Evolutionary conservation across 2,329 filamentous ascomycete genomes (phyloP).

Genomic region (Leptodontidium sp.): DNA sequence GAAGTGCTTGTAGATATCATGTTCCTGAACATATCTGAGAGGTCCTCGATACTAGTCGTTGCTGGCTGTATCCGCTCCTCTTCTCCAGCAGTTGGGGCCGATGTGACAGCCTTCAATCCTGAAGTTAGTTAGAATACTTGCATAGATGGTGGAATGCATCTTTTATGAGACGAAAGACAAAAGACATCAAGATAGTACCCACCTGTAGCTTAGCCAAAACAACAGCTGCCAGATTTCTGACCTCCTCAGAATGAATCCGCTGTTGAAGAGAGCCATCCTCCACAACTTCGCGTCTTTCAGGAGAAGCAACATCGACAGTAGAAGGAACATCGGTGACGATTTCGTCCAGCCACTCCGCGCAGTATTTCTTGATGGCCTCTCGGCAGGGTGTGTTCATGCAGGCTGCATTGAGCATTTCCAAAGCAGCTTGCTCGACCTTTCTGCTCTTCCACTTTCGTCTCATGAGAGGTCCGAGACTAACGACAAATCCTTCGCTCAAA

Average conservation of each 20-base stretch:
- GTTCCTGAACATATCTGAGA: conserved; percentile 69
- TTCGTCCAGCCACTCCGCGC: conserved; percentile 85
- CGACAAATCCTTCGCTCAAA: conserved; percentile 86
- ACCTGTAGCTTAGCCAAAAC: conserved; percentile 77
- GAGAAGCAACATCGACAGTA: conserved; percentile 47
- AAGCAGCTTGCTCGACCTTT: conserved; percentile 83
- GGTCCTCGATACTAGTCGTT: conserved; percentile 69
- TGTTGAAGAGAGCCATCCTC: conserved; percentile 46
- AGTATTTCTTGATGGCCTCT: conserved; percentile 84
- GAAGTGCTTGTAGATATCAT: conserved; percentile 69
- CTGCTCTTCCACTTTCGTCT: conserved; percentile 82
- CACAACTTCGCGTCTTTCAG: conserved; percentile 35
- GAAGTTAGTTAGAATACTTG: conserved; percentile 46
- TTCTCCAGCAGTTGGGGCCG: conserved; percentile 38
- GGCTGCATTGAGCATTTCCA: conserved; percentile 91
- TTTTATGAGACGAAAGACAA: background rate
- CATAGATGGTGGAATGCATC: conserved; percentile 32
- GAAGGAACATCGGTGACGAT: conserved; percentile 78
- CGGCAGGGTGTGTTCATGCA: conserved; percentile 86
- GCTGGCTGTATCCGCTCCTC: conserved; percentile 56
- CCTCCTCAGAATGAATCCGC: conserved; percentile 62
- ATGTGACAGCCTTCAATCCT: conserved; percentile 47
- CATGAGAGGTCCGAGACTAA: conserved; percentile 78
- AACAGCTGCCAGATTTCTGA: conserved; percentile 74
- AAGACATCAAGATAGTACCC: conserved; percentile 46